These are phyloP conservation scores for Trichoderma pleuroti DNA, from an alignment of 2,329 filamentous ascomycete species.

Conservation along the genomic window DNA sequence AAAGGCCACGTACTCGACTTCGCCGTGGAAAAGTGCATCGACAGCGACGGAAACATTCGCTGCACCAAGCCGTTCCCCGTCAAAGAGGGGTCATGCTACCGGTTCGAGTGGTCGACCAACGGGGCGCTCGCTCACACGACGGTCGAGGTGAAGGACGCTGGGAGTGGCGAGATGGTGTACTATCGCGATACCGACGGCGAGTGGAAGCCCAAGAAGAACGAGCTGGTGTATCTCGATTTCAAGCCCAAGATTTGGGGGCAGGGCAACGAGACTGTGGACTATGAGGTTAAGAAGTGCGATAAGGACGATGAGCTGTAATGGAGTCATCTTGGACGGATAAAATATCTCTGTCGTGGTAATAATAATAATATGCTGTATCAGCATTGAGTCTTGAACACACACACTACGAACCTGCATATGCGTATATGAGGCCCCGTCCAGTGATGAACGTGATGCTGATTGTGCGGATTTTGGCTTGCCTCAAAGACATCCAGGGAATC, in stretches of 20 bases:
- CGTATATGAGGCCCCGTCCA: background rate
- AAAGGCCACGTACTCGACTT: slow-evolving; percentile 6
- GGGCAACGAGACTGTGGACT: slow-evolving; percentile 9
- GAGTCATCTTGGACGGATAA: background rate
- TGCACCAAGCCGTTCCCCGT: slow-evolving; percentile 3
- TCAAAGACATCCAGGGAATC: background rate
- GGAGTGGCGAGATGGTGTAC: slow-evolving; percentile 8
- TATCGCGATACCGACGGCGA: background rate
- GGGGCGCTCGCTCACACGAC: background rate
- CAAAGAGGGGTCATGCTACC: background rate
- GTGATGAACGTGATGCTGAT: background rate
- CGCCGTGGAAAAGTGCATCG: slow-evolving; percentile 3
- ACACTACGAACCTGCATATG: background rate
- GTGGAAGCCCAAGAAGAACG: slow-evolving; percentile 5
- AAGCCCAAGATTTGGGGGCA: slow-evolving; percentile 12
- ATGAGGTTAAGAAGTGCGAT: slow-evolving; percentile 4
- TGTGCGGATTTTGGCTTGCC: background rate
- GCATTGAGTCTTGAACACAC: background rate
- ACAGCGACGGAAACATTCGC: slow-evolving; percentile 1
- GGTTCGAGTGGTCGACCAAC: background rate
- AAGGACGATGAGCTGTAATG: background rate
- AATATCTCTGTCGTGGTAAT: background rate
- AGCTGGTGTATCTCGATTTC: slow-evolving; percentile 1
- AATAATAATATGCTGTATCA: background rate
- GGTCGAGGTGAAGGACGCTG: background rate